phyloP scores from a whole-genome alignment of 208 protist species.

The Crithidia mellificae region DNA sequence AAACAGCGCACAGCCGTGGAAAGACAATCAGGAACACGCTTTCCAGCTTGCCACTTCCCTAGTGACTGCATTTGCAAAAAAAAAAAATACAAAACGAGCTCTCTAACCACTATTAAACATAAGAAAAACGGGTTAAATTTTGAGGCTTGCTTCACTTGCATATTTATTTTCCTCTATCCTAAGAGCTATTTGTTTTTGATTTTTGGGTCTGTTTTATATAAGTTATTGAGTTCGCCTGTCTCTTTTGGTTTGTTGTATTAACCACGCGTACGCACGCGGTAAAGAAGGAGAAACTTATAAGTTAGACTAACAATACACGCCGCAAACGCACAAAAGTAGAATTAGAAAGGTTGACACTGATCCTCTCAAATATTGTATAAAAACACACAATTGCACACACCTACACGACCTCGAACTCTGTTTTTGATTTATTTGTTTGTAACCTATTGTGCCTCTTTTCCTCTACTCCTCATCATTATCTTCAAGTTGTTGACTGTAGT shows the following conservation, averaged over 20 bases:
- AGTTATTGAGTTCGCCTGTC: not conserved
- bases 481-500: not conserved
- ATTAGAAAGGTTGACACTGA: not conserved
- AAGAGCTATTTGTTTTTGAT: not conserved
- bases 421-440: not conserved
- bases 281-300: too few relatives aligned
- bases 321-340: not conserved
- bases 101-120: not conserved
- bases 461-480: not conserved
- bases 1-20: too few relatives aligned
- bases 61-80: not conserved
- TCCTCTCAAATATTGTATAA: not conserved
- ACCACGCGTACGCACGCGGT: not conserved
- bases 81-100: not conserved
- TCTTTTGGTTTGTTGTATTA: conserved; percentile 4
- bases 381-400: not conserved
- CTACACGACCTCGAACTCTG: not conserved
- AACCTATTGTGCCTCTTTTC: not conserved
- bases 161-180: not conserved
- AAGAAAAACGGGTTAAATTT: not conserved
- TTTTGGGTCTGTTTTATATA: conserved; percentile 2
- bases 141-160: conserved; percentile 1
- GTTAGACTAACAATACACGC: not conserved
- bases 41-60: too few relatives aligned
- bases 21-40: not conserved